These are phyloP conservation scores for Trichoderma brevicompactum DNA, from an alignment of 2,329 filamentous ascomycete genomes.

Conservation along the genomic window DNA sequence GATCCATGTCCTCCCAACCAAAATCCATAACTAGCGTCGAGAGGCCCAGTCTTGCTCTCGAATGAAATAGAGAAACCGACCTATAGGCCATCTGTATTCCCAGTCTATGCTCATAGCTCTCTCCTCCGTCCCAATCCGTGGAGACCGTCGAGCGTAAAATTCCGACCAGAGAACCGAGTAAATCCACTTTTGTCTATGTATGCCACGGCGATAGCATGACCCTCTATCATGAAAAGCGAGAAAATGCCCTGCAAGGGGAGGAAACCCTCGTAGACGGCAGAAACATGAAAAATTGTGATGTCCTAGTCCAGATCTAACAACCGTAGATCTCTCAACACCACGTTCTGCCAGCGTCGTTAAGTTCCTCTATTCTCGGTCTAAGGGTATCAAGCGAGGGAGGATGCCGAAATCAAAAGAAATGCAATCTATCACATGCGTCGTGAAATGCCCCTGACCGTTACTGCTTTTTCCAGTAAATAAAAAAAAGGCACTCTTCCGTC, in stretches of 20 bases:
- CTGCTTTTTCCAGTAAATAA: slow-evolving; percentile 42
- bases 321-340: slow-evolving; percentile 44
- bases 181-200: slow-evolving; percentile 70
- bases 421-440: slow-evolving; percentile 52
- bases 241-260: slow-evolving; percentile 45
- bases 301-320: slow-evolving; percentile 42
- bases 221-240: slow-evolving; percentile 50
- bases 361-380: slow-evolving; percentile 50
- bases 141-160: slow-evolving; percentile 42
- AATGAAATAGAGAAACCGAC: slow-evolving; percentile 43
- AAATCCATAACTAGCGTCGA: slow-evolving; percentile 47
- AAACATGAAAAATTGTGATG: slow-evolving; percentile 46
- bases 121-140: slow-evolving; percentile 40
- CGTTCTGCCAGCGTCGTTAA: slow-evolving; percentile 46
- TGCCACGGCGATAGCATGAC: slow-evolving; percentile 52
- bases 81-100: slow-evolving; percentile 42
- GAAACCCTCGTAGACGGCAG: slow-evolving; percentile 45
- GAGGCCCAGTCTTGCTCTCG: slow-evolving; percentile 46
- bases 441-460: slow-evolving; percentile 47
- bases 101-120: slow-evolving; percentile 43
- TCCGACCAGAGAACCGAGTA: slow-evolving; percentile 61
- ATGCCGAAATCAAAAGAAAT: slow-evolving; percentile 50
- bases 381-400: slow-evolving; percentile 51
- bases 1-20: slow-evolving; percentile 42
- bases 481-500: slow-evolving; percentile 42